Evolutionary conservation across 2,329 filamentous ascomycete genomes (phyloP), one percentile per base, ranked within the genome.

Genomic region (Fusarium sp.): DNA sequence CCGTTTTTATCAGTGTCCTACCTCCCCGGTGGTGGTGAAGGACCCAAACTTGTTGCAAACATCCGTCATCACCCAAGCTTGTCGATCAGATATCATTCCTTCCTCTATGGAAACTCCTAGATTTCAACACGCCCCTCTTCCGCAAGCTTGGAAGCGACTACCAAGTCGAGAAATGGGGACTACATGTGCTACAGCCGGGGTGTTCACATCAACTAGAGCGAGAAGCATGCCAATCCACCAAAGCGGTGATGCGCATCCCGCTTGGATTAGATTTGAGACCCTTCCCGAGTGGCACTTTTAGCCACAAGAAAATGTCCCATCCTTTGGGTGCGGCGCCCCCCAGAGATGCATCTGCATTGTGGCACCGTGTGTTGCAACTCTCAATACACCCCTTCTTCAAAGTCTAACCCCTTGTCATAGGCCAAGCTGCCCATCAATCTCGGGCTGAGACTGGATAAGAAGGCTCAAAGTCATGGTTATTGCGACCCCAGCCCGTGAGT

Each of bases 201-300:
- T 70, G 57, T n/a, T 8, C 34, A 8, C 48, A 70, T 49, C 25
- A 34, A 13, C 24, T 28, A 13, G n/a, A 43, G 10, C 36, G 46
- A 39, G 25, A 48, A 56, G 55, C 61, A 71, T 72, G 67, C 67
- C 58, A 72, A 70, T 69, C 50, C 63, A 61, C 42, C 58, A 46
- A 58, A 57, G 57, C 46, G 61, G 60, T 68, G 68, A 68, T 71
- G 67, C 63, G 52, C 64, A 70, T 71, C 64, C 67, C 68, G 67
- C 65, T 53, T 64, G 54, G 54, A 68, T 69, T 61, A 69, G 64
- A 65, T 70, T 71, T 53, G 60, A 66, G 67, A 67, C 69, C 59
- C 69, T 56, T 70, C 66, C 63, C 47, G 38, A 51, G 61, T 63
- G 64, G 66, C 58, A 70, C 68, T 48, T 70, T 70, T 60, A 69